Evolutionary conservation across 768 basidiomycete genomes (phyloP).

Genomic region (Naganishia antarctica): DNA sequence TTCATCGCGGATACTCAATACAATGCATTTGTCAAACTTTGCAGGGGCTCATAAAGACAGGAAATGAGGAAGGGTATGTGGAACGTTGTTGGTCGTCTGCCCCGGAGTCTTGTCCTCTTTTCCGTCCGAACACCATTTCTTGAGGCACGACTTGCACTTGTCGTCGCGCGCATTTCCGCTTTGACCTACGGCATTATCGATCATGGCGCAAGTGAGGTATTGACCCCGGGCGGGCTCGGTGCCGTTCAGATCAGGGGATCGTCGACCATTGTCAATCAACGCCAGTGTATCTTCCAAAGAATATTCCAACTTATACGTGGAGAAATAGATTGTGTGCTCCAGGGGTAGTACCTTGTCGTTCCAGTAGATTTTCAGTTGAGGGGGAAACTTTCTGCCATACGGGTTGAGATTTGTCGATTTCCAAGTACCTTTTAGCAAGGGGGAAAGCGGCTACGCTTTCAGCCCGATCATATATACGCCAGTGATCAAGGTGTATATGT

Average conservation of each 20-base stretch:
- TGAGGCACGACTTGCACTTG: conserved; percentile 42
- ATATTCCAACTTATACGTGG: conserved; percentile 62
- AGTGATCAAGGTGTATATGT: no score
- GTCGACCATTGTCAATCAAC: conserved; percentile 62
- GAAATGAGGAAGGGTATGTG: background rate
- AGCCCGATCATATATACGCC: no score
- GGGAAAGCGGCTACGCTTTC: no score
- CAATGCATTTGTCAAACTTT: no score
- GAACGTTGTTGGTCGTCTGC: background rate
- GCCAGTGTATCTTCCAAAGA: conserved; percentile 55
- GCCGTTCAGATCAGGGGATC: conserved; percentile 52
- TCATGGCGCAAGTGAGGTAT: conserved; percentile 69
- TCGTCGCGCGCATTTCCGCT: conserved; percentile 27
- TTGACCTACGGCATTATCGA: conserved; percentile 52
- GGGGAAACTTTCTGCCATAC: no score
- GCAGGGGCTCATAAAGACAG: no score
- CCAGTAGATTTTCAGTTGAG: no score
- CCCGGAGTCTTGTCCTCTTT: conserved; percentile 18
- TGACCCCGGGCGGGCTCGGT: conserved; percentile 59
- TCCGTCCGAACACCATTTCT: conserved; percentile 45
- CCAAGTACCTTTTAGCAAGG: no score
- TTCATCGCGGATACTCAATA: no score
- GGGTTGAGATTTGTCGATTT: no score
- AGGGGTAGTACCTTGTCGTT: no score
- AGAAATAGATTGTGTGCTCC: no score